These are phyloP conservation scores for Apostasia ramifera DNA, from an alignment of 106 monocot genomes.

Conservation along the genomic window DNA sequence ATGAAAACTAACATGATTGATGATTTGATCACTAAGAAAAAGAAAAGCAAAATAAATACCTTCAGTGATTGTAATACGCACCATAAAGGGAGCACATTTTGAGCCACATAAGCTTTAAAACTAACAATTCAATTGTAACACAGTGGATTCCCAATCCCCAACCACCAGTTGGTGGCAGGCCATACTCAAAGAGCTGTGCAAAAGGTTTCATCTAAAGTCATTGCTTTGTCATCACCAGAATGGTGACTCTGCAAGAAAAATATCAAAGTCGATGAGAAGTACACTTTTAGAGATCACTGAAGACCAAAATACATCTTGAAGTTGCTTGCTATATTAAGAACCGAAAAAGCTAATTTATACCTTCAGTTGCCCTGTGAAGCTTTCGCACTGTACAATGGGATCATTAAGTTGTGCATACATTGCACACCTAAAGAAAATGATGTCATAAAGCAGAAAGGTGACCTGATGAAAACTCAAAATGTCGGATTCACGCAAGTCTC, in stretches of 20 bases:
- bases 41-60: too few relatives aligned
- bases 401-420: conserved; percentile 96
- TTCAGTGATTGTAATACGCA: too few relatives aligned
- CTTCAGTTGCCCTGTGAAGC: conserved; percentile 87
- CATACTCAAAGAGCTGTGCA: conserved; percentile 93
- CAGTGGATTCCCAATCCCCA: conserved; percentile 95
- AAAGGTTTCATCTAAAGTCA: conserved; percentile 93
- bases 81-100: too few relatives aligned
- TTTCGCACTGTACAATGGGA: conserved; percentile 80
- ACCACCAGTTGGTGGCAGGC: conserved; percentile 91
- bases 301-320: too few relatives aligned
- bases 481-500: conserved; percentile 85
- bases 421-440: conserved; percentile 56
- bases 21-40: too few relatives aligned
- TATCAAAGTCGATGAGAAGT: not conserved
- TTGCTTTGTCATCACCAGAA: conserved; percentile 92
- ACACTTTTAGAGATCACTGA: not conserved
- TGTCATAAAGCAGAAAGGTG: not conserved
- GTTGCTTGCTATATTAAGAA: too few relatives aligned
- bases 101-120: too few relatives aligned
- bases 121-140: too few relatives aligned
- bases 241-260: conserved; percentile 55
- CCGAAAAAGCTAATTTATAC: conserved; percentile 7
- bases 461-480: conserved; percentile 13
- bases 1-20: too few relatives aligned